Conservation (phyloP, 2,329 filamentous ascomycete genomes). For the Aspergillus uvarum region DNA sequence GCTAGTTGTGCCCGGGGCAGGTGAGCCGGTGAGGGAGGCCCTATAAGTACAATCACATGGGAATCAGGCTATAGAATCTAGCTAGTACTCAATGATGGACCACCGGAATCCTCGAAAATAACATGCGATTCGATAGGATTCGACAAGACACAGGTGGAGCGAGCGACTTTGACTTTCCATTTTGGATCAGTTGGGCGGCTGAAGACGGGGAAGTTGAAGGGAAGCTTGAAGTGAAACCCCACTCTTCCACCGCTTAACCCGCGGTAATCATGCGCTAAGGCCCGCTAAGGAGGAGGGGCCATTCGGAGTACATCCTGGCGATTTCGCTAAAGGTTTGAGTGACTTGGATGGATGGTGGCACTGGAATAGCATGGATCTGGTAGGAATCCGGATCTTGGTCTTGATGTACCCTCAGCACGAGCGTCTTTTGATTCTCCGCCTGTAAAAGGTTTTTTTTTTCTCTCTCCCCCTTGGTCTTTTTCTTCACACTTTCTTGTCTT, state of each 20-base stretch:
- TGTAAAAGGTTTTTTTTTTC: neutral
- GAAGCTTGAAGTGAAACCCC: neutral
- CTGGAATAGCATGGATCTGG: slow-evolving; percentile 5
- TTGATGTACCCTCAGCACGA: slow-evolving; percentile 2
- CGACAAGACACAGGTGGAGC: neutral
- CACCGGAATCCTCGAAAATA: neutral
- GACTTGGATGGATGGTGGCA: neutral
- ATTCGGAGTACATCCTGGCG: slow-evolving; percentile 4
- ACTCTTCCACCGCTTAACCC: neutral
- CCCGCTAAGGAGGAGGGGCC: slow-evolving; percentile 1
- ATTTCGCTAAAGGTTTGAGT: neutral
- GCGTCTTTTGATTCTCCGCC: neutral
- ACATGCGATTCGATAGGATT: slow-evolving; percentile 2
- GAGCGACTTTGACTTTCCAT: neutral
- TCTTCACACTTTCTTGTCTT: neutral
- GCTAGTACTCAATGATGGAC: neutral
- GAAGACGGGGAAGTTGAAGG: slow-evolving; percentile 1
- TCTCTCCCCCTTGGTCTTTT: neutral
- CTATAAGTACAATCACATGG: neutral
- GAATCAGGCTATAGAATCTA: neutral
- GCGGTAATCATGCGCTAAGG: slow-evolving; percentile 5
- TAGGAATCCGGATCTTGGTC: neutral
- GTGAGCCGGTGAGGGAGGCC: neutral
- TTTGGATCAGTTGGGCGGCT: neutral
- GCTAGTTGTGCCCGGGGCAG: neutral